Conservation (phyloP, 352 stramenopile species). For the Phytophthora europaea region DNA sequence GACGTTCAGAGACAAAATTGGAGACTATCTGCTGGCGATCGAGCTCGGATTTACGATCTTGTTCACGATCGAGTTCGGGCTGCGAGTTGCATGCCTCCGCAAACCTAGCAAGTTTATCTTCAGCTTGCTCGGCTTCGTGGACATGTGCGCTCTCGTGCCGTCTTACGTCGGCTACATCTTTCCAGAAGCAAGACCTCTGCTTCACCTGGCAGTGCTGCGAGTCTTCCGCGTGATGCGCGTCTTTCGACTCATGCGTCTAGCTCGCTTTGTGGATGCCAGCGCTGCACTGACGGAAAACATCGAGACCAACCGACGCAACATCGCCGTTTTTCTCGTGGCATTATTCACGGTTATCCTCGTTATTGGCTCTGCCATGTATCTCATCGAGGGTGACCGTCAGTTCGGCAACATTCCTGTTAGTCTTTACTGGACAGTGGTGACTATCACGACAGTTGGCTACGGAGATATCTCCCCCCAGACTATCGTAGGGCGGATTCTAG, state of each 20-base stretch:
- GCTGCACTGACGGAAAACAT: slow-evolving; percentile 82
- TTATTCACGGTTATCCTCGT: slow-evolving; percentile 83
- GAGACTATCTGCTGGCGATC: slow-evolving; percentile 69
- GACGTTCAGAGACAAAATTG: slow-evolving; percentile 56
- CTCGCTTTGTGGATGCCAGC: slow-evolving; percentile 79
- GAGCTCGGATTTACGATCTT: slow-evolving; percentile 85
- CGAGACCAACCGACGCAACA: slow-evolving; percentile 80
- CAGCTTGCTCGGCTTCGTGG: slow-evolving; percentile 79
- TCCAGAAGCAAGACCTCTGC: slow-evolving; percentile 64
- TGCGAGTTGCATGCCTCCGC: slow-evolving; percentile 73
- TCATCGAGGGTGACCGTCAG: slow-evolving; percentile 80
- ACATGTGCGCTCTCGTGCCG: slow-evolving; percentile 80
- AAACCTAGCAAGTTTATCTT: slow-evolving; percentile 70
- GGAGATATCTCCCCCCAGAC: slow-evolving; percentile 84
- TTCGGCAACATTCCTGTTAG: slow-evolving; percentile 89
- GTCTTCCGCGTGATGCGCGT: slow-evolving; percentile 86
- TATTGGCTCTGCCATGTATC: slow-evolving; percentile 86
- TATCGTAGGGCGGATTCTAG: slow-evolving; percentile 79
- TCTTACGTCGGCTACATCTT: slow-evolving; percentile 84
- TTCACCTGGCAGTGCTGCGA: slow-evolving; percentile 80
- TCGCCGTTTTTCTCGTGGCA: slow-evolving; percentile 80
- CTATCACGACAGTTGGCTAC: slow-evolving; percentile 87
- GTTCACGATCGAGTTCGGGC: slow-evolving; percentile 84
- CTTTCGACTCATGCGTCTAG: slow-evolving; percentile 79
- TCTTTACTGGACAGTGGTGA: slow-evolving; percentile 89